Percentiles rank a stretch among this genome's conserved stretches.
Evolutionary conservation across 169 alveolate species (phyloP).

Genomic region (Babesia caballi): DNA sequence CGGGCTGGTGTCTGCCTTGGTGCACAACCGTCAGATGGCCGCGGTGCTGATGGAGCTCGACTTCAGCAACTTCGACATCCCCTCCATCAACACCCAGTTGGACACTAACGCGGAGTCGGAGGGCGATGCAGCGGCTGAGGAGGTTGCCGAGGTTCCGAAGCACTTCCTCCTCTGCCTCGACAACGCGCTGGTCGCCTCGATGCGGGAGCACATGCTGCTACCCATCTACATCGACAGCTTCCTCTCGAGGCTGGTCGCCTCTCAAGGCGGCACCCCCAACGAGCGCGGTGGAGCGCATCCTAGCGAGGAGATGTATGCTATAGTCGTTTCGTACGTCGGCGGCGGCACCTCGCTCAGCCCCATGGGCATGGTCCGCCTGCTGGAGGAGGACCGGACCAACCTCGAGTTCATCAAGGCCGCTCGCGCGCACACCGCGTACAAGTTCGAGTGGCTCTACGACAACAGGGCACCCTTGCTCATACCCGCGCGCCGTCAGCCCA

Average conservation of each 20-base stretch:
- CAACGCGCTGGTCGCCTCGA: slow-evolving; percentile 9
- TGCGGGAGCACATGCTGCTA: slow-evolving; percentile 31
- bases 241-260: not conserved
- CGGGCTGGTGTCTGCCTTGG: slow-evolving; percentile 43
- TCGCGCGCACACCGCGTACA: slow-evolving; percentile 35
- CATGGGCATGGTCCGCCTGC: slow-evolving; percentile 27
- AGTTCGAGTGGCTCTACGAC: slow-evolving; percentile 50
- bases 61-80: slow-evolving; percentile 42
- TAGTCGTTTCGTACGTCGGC: slow-evolving; percentile 24
- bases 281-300: not conserved
- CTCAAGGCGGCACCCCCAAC: not conserved
- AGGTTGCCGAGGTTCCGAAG: not conserved
- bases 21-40: slow-evolving; percentile 43
- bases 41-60: slow-evolving; percentile 37
- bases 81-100: slow-evolving; percentile 1
- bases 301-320: not conserved
- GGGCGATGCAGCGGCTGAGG: not conserved
- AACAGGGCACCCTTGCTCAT: slow-evolving; percentile 7
- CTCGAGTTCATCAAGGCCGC: slow-evolving; percentile 36
- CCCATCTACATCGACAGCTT: slow-evolving; percentile 40
- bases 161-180: slow-evolving; percentile 39
- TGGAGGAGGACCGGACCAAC: slow-evolving; percentile 18
- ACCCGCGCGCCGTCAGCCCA: slow-evolving; percentile 48
- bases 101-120: not conserved
- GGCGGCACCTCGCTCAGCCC: slow-evolving; percentile 45